Base-by-base conservation (phyloP, 495 filamentous ascomycete genomes). In the Cercophora samala region DNA sequence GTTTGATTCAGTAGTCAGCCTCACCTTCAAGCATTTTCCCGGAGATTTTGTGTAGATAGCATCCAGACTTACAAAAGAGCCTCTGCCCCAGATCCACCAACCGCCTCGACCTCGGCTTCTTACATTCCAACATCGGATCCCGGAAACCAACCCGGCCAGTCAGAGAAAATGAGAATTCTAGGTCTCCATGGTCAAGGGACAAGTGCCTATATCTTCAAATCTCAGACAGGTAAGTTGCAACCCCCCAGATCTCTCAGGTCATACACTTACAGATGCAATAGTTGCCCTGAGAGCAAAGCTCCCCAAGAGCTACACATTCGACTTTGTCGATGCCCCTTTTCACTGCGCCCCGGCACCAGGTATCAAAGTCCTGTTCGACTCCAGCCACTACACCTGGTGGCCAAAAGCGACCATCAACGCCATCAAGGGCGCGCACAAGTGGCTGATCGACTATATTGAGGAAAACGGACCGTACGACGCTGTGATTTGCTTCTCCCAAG, bases 111-210 rank as follows among this genome's bases (percentile, higher is more conserved):
- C 37, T 18, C 37, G 37, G 11, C 37, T 46, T 54, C 15, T 22
- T 37, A 21, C 24, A n/a, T 18, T 17, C 24, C 18, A 17, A 19
- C 18, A 54, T 46, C 22, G 15, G 23, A 29, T 24, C 21, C 25
- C 11, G 46, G 1, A 22, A 61, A 24, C 2, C 9, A 65, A 53
- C 52, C 24, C 13, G 3, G 2, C 55, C 2, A 17, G 53, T 15
- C 66, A 25, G 24, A 26, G n/a, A 64, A 56, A 6, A 88, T 89
- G 81, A 82, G 78, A 67, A 73, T 90, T 63, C 83, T 91, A 54
- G 87, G 86, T 66, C 85, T 90, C 19, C 88, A 90, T 72, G 88
- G 86, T 9, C 80, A 82, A 66, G 87, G 86, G 32, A 89, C 87
- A 32, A 88, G 85, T 69, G 81, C 74, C 52, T 65, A 74, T 0